Conservation (phyloP, 805 yeast species). For the Suhomyces kilbournensis region DNA sequence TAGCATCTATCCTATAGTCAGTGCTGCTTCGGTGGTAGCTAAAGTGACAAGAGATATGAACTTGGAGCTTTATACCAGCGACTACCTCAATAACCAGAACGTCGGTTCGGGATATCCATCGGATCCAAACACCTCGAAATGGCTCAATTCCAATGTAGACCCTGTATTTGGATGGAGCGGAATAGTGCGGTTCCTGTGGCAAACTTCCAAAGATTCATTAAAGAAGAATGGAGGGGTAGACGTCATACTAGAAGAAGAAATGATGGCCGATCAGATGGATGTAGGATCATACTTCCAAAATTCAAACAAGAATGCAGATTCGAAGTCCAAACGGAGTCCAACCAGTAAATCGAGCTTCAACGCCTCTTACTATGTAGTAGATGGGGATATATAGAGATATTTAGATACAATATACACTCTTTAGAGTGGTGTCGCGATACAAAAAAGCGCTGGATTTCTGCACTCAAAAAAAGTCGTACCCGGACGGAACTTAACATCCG, state of each 20-base stretch:
- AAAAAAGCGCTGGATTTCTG: not conserved
- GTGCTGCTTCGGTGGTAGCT: constrained; percentile 94
- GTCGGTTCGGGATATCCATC: constrained; percentile 92
- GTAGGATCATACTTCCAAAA: not conserved
- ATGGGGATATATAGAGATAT: not conserved
- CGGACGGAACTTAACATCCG: constrained; percentile 4
- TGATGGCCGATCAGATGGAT: constrained; percentile 1
- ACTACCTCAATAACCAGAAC: constrained; percentile 35
- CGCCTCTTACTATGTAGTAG: not conserved
- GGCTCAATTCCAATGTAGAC: constrained; percentile 67
- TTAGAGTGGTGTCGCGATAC: not conserved
- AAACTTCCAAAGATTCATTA: constrained; percentile 77
- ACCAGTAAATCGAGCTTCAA: not conserved
- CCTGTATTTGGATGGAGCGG: constrained; percentile 85
- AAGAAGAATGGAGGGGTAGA: constrained; percentile 48
- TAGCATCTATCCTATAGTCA: constrained; percentile 84
- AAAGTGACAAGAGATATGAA: constrained; percentile 88
- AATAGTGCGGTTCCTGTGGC: constrained; percentile 87
- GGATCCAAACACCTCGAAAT: constrained; percentile 79
- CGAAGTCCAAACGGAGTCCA: not conserved
- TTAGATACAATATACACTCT: too few species aligned
- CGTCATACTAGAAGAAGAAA: constrained; percentile 61
- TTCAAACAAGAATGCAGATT: not conserved
- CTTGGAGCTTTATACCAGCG: constrained; percentile 34
- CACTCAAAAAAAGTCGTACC: not conserved